Conservation (phyloP, 176 grass and related monocot species). For the Oryza australiensis region DNA sequence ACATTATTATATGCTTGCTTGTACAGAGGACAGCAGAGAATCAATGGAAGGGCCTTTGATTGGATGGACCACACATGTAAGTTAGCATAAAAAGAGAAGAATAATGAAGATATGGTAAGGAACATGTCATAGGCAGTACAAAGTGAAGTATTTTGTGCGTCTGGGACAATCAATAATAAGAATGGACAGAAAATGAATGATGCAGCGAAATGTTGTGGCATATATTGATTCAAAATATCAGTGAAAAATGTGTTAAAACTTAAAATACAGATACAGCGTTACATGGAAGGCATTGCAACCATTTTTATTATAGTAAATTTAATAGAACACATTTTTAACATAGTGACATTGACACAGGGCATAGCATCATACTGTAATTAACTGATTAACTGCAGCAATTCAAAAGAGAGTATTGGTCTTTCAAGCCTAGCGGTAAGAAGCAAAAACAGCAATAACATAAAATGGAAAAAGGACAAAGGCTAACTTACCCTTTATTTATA, state of each 20-base stretch:
- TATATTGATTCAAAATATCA: neutral
- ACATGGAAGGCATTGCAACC: neutral
- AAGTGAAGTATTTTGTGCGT: constrained; percentile 20
- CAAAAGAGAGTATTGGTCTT: neutral
- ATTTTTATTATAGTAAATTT: neutral
- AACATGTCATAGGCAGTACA: constrained; percentile 6
- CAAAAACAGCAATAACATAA: neutral
- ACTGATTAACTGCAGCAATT: neutral
- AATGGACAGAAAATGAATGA: constrained; percentile 11
- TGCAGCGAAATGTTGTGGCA: neutral
- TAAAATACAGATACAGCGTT: neutral
- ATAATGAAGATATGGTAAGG: constrained; percentile 24
- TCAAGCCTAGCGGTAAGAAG: neutral
- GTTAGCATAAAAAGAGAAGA: neutral
- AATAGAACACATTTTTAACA: neutral
- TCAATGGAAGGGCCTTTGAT: constrained; percentile 5
- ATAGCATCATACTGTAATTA: neutral
- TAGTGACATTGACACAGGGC: neutral
- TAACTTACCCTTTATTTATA: neutral
- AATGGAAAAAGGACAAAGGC: neutral
- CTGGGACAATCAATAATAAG: constrained; percentile 9
- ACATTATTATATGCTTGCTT: constrained; percentile 29
- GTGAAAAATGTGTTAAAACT: neutral
- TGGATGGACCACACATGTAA: constrained; percentile 36
- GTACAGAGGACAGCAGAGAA: constrained; percentile 32